Percentiles rank a stretch among this genome's conserved stretches.
Evolutionary conservation across 768 basidiomycete genomes (phyloP).

Genomic region (Tulasnella calospora): DNA sequence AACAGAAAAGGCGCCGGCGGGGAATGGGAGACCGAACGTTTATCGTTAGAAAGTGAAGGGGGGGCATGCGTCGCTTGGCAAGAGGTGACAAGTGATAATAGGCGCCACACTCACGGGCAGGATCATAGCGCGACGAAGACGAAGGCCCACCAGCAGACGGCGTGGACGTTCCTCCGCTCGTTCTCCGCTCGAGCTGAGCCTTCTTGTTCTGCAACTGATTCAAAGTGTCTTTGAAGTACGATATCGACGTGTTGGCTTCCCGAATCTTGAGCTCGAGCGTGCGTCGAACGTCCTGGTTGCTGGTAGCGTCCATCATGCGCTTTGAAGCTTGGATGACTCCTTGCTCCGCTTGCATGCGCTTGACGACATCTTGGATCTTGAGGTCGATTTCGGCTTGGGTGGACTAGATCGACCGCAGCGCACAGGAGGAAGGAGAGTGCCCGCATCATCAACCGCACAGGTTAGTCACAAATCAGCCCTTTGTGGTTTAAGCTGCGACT

Average conservation of each 20-base stretch:
- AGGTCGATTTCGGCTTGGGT: conserved; percentile 54
- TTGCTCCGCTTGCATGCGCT: conserved; percentile 86
- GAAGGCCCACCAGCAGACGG: conserved; percentile 9
- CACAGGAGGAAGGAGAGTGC: not conserved
- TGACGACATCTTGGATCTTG: conserved; percentile 88
- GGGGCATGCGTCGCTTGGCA: not conserved
- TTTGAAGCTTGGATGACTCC: conserved; percentile 85
- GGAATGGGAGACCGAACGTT: not conserved
- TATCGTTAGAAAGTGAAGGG: not conserved
- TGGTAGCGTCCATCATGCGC: conserved; percentile 72
- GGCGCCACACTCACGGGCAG: not conserved
- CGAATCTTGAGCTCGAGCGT: conserved; percentile 79
- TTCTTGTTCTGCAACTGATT: conserved; percentile 77
- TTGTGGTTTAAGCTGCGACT: not conserved
- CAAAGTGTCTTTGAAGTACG: conserved; percentile 82
- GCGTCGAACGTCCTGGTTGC: conserved; percentile 78
- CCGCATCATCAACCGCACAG: too few relatives aligned
- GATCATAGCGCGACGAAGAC: not conserved
- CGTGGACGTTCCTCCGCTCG: not conserved
- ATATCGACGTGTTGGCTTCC: conserved; percentile 75
- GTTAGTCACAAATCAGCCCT: not conserved
- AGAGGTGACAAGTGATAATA: not conserved
- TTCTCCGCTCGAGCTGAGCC: conserved; percentile 31
- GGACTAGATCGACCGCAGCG: not conserved
- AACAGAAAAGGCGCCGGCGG: not conserved